These are phyloP conservation scores for Ceriops tagal DNA, from an alignment of 345 rosid species.

Conservation along the genomic window DNA sequence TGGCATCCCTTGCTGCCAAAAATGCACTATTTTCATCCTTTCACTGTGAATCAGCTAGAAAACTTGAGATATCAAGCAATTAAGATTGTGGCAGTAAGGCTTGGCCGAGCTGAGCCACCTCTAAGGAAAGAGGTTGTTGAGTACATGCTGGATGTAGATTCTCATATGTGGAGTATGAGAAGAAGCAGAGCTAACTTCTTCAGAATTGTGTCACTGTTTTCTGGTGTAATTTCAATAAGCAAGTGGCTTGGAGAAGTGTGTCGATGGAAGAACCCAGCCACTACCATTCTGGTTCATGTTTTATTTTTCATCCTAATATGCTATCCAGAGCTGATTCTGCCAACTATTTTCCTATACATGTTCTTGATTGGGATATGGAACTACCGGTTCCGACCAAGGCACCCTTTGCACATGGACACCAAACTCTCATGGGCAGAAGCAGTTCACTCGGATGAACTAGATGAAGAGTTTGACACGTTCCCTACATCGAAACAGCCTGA, in stretches of 20 bases:
- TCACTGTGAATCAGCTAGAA: conserved; percentile 33
- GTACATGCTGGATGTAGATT: conserved; percentile 33
- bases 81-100: conserved; percentile 27
- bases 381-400: conserved; percentile 26
- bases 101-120: conserved; percentile 30
- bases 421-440: conserved; percentile 32
- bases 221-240: neutral
- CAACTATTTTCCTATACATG: conserved; percentile 15
- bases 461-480: conserved; percentile 32
- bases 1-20: conserved; percentile 31
- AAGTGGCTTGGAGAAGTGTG: conserved; percentile 3
- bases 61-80: conserved; percentile 30
- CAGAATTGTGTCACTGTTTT: conserved; percentile 3
- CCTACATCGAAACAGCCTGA: conserved; percentile 29
- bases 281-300: conserved; percentile 1
- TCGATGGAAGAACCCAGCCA: conserved; percentile 6
- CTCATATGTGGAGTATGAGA: conserved; percentile 41
- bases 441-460: conserved; percentile 30
- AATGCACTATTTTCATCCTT: conserved; percentile 35
- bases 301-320: neutral
- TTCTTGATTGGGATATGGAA: conserved; percentile 35
- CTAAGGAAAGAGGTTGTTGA: conserved; percentile 34
- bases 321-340: conserved; percentile 9
- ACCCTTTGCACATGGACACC: conserved; percentile 37
- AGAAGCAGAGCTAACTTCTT: conserved; percentile 20